Percentiles rank a stretch among this genome's conserved stretches.
Evolutionary conservation across 306 rosid genomes (phyloP).

Genomic region (Begonia peltatifolia): DNA sequence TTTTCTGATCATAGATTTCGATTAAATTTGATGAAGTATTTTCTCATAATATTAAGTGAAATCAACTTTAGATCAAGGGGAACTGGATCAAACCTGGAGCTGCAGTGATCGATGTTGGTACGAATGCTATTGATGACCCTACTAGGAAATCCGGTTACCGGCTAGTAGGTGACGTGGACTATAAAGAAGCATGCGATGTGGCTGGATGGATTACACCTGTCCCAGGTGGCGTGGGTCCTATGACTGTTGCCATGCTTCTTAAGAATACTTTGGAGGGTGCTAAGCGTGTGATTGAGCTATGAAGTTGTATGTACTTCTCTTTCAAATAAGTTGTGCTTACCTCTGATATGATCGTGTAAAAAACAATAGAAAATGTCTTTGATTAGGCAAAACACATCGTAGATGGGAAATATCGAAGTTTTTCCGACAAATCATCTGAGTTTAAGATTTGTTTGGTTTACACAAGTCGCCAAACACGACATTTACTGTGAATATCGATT

Average conservation of each 20-base stretch:
- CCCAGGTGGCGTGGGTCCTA: conserved; percentile 35
- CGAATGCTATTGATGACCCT: conserved; percentile 24
- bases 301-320: conserved; percentile 1
- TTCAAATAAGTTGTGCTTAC: no score
- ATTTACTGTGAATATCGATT: no score
- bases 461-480: no score
- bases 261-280: conserved; percentile 33
- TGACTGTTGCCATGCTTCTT: conserved; percentile 31
- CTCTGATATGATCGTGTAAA: no score
- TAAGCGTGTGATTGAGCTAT: conserved; percentile 16
- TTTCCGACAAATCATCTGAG: no score
- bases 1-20: no score
- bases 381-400: no score
- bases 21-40: no score
- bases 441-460: no score
- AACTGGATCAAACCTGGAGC: conserved; percentile 40
- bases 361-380: no score
- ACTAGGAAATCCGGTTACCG: conserved; percentile 7
- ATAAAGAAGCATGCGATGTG: conserved; percentile 32
- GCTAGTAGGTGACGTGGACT: conserved; percentile 28
- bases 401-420: no score
- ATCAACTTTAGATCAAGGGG: conserved; percentile 43
- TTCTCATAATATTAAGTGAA: neutral
- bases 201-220: conserved; percentile 37
- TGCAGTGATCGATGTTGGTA: conserved; percentile 35